Evolutionary conservation across 495 filamentous ascomycete species (phyloP).

Genomic region (Penicillium malachiteum): DNA sequence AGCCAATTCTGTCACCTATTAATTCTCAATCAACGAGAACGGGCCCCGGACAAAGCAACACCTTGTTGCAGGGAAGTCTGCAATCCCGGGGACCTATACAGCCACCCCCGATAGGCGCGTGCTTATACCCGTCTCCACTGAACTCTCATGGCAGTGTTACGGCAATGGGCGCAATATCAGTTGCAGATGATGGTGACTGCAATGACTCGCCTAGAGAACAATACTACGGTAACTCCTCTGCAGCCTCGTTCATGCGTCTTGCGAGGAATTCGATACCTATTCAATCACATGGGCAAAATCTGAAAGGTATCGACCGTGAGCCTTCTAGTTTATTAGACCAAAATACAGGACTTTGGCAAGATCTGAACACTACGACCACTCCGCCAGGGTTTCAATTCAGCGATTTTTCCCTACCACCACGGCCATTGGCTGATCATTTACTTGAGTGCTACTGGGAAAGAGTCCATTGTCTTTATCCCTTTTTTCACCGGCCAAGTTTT

Average conservation of each 20-base stretch:
- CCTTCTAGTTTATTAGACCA: conserved; percentile 1
- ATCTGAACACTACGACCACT: conserved; percentile 13
- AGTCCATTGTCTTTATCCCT: conserved; percentile 44
- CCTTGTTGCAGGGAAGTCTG: neutral
- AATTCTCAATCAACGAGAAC: conserved; percentile 2
- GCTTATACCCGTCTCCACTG: conserved; percentile 15
- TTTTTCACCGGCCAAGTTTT: conserved; percentile 47
- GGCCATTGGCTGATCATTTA: conserved; percentile 45
- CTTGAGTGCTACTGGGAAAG: conserved; percentile 41
- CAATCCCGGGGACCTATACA: neutral
- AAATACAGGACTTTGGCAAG: conserved; percentile 23
- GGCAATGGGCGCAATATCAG: conserved; percentile 36
- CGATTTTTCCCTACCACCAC: conserved; percentile 39
- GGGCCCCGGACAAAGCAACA: conserved; percentile 4
- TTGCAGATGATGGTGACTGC: conserved; percentile 23
- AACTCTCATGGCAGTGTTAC: conserved; percentile 31
- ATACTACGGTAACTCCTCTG: conserved; percentile 45
- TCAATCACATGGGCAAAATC: conserved; percentile 16
- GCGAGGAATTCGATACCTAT: conserved; percentile 26
- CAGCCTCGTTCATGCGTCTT: conserved; percentile 44
- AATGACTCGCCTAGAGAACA: conserved; percentile 29
- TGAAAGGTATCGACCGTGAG: conserved; percentile 10
- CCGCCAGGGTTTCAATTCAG: conserved; percentile 23
- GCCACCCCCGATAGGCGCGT: neutral
- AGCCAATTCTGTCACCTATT: neutral